Evolutionary conservation across 1,284 basidiomycete genomes (phyloP), one percentile per base, ranked within the genome.

Genomic region (Tausonia pullulans): DNA sequence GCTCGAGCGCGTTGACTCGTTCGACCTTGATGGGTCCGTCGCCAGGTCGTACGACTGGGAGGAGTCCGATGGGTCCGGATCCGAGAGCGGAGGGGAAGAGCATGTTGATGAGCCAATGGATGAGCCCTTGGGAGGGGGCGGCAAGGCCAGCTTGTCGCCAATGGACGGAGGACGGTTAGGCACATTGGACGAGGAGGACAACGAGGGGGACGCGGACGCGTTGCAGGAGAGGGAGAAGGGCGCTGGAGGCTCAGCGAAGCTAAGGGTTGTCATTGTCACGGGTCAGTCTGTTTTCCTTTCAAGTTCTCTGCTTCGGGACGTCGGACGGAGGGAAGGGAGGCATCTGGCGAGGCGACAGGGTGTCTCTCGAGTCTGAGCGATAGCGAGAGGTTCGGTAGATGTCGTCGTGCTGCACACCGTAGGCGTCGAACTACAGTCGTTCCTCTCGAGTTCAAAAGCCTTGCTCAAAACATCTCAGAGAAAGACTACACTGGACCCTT

Each of bases 221-320:
- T 44, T 45, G 56, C 49, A 40, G 53, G 40, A 46, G 39, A 61
- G 40, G 41, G 52, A 62, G 52, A 66, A 62, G 60, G 65, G 65
- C 6, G 49, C 45, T 3, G 65, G 65, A 8, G 65, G 65, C 7
- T 60, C 54, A 39, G 65, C 57, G n/a, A 66, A 63, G 58, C 57
- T 72, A 14, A 71, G 75, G 55, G 71, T 78, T 39, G 76, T 75
- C 14, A 76, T 78, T 62, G 69, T 76, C 27, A 76, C 74, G 0
- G 71, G 71, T 71, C 53, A 56, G 71, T 64, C 53, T 41, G 41
- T 55, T 16, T 48, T 43, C 5, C 27, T 27, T 27, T 41, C n/a
- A n/a, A 7, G 41, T 39, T 39, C 14, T n/a, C 41, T 46, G 54
- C 8, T 27, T 43, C 14, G n/a, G 5, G 7, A 46, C 27, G 27